These are phyloP conservation scores for Mrakia frigida DNA, from an alignment of 768 basidiomycete species.

Conservation along the genomic window DNA sequence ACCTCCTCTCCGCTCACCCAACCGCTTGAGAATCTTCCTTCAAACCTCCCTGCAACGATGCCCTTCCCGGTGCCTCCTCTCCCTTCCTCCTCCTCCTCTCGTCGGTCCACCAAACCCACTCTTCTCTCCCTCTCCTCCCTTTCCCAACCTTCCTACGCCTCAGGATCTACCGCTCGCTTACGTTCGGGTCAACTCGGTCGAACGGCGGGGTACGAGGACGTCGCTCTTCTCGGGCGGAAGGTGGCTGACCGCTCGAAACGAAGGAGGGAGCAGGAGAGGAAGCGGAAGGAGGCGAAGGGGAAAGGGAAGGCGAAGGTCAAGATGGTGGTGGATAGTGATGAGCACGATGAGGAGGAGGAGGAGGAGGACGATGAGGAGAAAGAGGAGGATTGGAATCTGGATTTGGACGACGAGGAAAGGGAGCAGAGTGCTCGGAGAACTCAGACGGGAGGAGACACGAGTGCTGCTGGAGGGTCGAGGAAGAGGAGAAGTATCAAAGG, in stretches of 20 bases:
- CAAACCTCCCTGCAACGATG: neutral
- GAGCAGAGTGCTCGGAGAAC: neutral
- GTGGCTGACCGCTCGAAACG: neutral
- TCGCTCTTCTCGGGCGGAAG: neutral
- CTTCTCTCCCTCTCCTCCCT: neutral
- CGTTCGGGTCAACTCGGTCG: neutral
- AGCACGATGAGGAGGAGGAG: neutral
- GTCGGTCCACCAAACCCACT: neutral
- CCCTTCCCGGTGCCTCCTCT: neutral
- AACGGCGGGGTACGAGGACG: neutral
- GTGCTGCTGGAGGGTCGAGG: neutral
- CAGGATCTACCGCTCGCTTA: neutral
- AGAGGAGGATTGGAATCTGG: neutral
- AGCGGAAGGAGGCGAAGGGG: neutral
- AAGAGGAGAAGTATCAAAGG: neutral
- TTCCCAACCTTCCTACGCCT: neutral
- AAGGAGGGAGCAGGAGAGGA: neutral
- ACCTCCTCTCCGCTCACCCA: neutral
- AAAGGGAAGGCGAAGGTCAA: neutral
- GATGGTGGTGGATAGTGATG: neutral
- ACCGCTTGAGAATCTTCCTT: neutral
- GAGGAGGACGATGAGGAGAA: neutral
- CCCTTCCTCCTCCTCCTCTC: neutral
- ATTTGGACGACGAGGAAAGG: neutral
- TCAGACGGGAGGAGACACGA: neutral